Conservation (phyloP, 352 stramenopile species). For the Globisporangium lucens region DNA sequence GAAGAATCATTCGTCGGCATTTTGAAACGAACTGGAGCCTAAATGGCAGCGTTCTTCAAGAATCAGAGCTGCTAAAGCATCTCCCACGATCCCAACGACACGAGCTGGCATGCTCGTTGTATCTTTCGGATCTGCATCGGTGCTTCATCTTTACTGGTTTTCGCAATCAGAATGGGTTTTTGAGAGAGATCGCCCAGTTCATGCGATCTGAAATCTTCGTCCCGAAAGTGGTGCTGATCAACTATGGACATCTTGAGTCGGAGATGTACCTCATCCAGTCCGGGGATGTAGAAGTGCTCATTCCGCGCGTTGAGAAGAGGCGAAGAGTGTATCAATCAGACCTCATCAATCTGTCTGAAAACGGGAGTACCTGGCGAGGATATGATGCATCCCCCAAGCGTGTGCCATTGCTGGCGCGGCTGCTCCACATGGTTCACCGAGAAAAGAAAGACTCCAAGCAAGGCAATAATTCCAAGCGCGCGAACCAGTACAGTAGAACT, state of each 20-base stretch:
- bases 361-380: constrained; percentile 6
- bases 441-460: not conserved
- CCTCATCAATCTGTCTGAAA: constrained; percentile 9
- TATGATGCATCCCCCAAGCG: not conserved
- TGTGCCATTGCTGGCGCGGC: not conserved
- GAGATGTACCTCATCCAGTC: constrained; percentile 67
- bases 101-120: constrained; percentile 18
- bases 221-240: constrained; percentile 48
- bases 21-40: constrained; percentile 24
- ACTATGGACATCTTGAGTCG: constrained; percentile 44
- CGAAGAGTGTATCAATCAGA: constrained; percentile 3
- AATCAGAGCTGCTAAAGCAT: constrained; percentile 19
- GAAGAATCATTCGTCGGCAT: constrained; percentile 18
- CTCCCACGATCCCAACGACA: constrained; percentile 19
- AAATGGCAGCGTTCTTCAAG: constrained; percentile 19
- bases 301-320: constrained; percentile 22
- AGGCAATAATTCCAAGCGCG: not conserved
- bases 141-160: constrained; percentile 15
- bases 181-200: constrained; percentile 31
- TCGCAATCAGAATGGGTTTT: constrained; percentile 18
- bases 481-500: not conserved
- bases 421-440: not conserved
- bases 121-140: constrained; percentile 5
- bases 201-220: constrained; percentile 60
- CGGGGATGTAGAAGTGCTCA: constrained; percentile 49